phyloP scores from a whole-genome alignment of 345 rosid genomes.

The Citrus medica region DNA sequence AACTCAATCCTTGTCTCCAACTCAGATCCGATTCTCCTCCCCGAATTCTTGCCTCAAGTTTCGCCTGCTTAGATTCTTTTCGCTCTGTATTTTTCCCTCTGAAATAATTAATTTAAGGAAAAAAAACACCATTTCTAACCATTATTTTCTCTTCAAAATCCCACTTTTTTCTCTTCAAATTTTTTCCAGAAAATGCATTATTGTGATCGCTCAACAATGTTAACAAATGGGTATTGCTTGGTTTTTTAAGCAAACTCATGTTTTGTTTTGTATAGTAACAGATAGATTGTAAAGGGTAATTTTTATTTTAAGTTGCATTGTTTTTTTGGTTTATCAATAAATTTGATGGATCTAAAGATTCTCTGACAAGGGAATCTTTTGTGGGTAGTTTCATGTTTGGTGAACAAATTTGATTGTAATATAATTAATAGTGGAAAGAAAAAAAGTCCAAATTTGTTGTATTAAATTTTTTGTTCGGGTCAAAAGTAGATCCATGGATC shows the following conservation, averaged over 20 bases:
- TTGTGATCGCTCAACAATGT: neutral
- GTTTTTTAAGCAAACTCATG: slow-evolving; percentile 18
- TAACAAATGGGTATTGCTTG: slow-evolving; percentile 24
- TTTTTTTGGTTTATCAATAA: neutral
- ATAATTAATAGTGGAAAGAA: neutral
- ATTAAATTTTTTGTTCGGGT: slow-evolving; percentile 6
- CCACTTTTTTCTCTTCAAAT: neutral
- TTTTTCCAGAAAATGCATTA: slow-evolving; percentile 26
- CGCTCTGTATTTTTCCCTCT: neutral
- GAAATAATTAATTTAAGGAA: neutral
- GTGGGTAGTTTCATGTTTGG: slow-evolving; percentile 18
- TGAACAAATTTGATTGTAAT: slow-evolving; percentile 23
- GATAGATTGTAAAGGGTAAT: neutral
- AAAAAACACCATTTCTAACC: neutral
- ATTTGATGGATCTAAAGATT: slow-evolving; percentile 28
- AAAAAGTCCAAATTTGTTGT: neutral
- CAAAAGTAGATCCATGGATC: slow-evolving; percentile 50
- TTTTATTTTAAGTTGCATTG: neutral
- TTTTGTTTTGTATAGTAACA: slow-evolving; percentile 7
- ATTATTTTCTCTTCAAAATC: slow-evolving; percentile 4
- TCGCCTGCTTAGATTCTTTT: slow-evolving; percentile 17
- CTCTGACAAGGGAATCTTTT: slow-evolving; percentile 11
- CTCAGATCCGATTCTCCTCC: slow-evolving; percentile 33
- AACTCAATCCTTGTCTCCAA: slow-evolving; percentile 26
- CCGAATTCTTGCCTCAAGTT: slow-evolving; percentile 26